phyloP scores from a whole-genome alignment of 2,329 filamentous ascomycete species.

The Dothistroma septosporum region DNA sequence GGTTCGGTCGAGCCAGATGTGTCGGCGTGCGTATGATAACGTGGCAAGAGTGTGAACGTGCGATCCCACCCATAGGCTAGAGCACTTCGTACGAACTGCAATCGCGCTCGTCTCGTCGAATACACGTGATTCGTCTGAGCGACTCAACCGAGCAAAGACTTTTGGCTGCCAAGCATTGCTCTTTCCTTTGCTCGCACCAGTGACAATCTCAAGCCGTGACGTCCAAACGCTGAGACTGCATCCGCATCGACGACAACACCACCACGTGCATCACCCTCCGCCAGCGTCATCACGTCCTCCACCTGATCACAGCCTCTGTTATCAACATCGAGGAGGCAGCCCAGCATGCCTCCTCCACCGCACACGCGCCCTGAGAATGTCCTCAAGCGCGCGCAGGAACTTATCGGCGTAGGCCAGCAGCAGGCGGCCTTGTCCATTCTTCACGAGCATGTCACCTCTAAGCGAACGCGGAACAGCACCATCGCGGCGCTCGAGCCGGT shows the following conservation, averaged over 20 bases:
- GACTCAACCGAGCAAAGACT: background rate
- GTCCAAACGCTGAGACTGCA: background rate
- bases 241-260: constrained; percentile 4
- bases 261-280: constrained; percentile 37
- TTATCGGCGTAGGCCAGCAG: constrained; percentile 94
- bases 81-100: background rate
- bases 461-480: constrained; percentile 94
- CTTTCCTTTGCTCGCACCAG: background rate
- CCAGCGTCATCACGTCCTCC: constrained; percentile 50
- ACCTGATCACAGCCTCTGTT: constrained; percentile 29
- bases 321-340: constrained; percentile 12
- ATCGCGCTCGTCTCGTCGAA: background rate
- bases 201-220: background rate
- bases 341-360: constrained; percentile 80
- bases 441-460: constrained; percentile 98
- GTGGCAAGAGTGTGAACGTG: background rate
- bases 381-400: constrained; percentile 95
- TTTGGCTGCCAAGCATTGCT: background rate
- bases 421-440: constrained; percentile 89
- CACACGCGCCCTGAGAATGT: constrained; percentile 99
- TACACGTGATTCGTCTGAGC: background rate
- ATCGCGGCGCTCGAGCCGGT: constrained; percentile 96
- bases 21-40: background rate
- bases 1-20: background rate
- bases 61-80: too few relatives aligned